A percentile compares a stretch with the other conserved stretches of the same genome.
Evolutionary conservation across 2,329 filamentous ascomycete genomes (phyloP).

Genomic region (Apiospora kogelbergensis): DNA sequence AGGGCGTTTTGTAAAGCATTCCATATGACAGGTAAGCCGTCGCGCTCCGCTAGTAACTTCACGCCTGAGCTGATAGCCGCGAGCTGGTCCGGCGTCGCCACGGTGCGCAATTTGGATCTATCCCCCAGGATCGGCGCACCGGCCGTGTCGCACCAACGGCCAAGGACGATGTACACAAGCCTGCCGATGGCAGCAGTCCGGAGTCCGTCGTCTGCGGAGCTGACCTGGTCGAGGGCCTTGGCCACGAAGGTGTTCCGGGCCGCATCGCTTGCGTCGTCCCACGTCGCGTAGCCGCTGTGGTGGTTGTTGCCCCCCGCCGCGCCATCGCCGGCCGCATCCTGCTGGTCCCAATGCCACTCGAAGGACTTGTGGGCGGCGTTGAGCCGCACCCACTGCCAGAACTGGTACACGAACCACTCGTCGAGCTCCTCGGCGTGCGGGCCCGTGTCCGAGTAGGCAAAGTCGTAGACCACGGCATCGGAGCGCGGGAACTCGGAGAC

Average conservation of each 20-base stretch:
- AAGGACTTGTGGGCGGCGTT: slow-evolving; percentile 75
- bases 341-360: slow-evolving; percentile 69
- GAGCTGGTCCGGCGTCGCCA: slow-evolving; percentile 57
- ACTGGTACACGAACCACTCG: slow-evolving; percentile 95
- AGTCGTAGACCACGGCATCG: slow-evolving; percentile 79
- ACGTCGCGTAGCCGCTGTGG: slow-evolving; percentile 51
- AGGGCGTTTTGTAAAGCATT: slow-evolving; percentile 48
- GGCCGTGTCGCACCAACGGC: slow-evolving; percentile 70
- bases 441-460: slow-evolving; percentile 73
- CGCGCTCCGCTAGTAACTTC: slow-evolving; percentile 49
- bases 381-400: slow-evolving; percentile 80
- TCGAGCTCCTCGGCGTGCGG: slow-evolving; percentile 85
- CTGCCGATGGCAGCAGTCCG: slow-evolving; percentile 56
- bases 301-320: slow-evolving; percentile 19
- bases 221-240: slow-evolving; percentile 46
- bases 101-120: slow-evolving; percentile 44
- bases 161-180: slow-evolving; percentile 63
- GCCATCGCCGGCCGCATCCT: slow-evolving; percentile 25
- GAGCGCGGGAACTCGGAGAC: slow-evolving; percentile 71
- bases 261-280: slow-evolving; percentile 64
- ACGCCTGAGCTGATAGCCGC: slow-evolving; percentile 58
- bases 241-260: slow-evolving; percentile 57
- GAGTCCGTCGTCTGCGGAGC: slow-evolving; percentile 46
- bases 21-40: slow-evolving; percentile 53
- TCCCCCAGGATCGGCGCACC: slow-evolving; percentile 39